phyloP scores from a whole-genome alignment of 257 asterid species.

The Capsicum rhomboideum region DNA sequence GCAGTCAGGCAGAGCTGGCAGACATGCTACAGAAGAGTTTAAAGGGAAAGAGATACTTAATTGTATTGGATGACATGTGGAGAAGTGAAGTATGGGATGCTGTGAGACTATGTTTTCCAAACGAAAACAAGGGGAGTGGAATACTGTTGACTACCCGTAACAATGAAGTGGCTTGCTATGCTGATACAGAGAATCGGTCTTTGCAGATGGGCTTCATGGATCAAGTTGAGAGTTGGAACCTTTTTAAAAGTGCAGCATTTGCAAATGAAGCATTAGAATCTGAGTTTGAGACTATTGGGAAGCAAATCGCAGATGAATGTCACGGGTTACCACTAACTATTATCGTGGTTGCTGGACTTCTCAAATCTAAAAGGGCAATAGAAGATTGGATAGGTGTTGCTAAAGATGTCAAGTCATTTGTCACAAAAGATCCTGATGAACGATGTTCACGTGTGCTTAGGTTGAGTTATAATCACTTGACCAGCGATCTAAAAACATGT shows the following conservation, averaged over 20 bases:
- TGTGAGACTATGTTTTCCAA: neutral
- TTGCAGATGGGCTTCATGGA: neutral
- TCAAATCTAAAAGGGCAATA: neutral
- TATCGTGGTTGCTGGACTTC: neutral
- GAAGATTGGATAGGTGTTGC: neutral
- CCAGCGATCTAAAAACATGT: conserved; percentile 1
- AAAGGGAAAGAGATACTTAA: neutral
- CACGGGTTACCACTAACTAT: neutral
- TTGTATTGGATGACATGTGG: conserved; percentile 16
- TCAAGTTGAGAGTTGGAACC: neutral
- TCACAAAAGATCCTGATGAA: neutral
- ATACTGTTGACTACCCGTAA: conserved; percentile 5
- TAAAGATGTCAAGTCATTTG: neutral
- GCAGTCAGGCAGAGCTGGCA: neutral
- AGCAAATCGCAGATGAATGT: neutral
- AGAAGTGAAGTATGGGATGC: neutral
- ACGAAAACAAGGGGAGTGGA: conserved; percentile 6
- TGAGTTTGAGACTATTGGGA: neutral
- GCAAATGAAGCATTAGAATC: neutral
- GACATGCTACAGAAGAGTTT: neutral
- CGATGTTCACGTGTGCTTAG: neutral
- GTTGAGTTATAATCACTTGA: neutral
- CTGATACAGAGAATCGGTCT: neutral
- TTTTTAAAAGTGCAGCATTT: neutral
- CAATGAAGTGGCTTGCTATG: neutral